These are phyloP conservation scores for Lipomyces anomalus DNA, from an alignment of 805 yeast genomes.

Conservation along the genomic window DNA sequence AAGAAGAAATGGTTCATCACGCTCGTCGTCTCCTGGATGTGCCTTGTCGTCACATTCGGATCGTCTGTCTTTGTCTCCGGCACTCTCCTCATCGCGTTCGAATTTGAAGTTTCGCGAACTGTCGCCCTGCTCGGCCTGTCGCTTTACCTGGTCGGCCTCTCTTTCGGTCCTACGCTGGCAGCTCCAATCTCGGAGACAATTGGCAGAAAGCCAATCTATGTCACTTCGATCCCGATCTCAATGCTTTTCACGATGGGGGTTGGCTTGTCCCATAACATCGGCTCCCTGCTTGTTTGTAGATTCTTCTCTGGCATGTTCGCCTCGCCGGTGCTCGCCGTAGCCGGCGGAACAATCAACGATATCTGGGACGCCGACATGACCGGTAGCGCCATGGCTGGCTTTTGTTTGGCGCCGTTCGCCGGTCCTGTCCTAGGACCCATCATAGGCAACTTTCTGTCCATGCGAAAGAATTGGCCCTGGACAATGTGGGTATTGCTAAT, in stretches of 20 bases:
- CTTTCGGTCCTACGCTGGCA: constrained; percentile 36
- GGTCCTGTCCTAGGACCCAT: constrained; percentile 49
- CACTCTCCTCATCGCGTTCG: constrained; percentile 45
- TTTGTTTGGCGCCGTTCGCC: constrained; percentile 60
- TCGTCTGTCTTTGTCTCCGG: constrained; percentile 68
- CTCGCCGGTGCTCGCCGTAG: constrained; percentile 78
- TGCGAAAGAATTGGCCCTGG: constrained; percentile 48
- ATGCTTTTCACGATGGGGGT: constrained; percentile 25
- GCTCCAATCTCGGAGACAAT: constrained; percentile 68
- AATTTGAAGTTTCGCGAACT: constrained; percentile 53
- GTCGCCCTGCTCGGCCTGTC: constrained; percentile 55
- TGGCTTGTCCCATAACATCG: constrained; percentile 50
- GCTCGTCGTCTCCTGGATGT: constrained; percentile 25
- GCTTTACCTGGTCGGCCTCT: constrained; percentile 55
- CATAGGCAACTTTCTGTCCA: constrained; percentile 7
- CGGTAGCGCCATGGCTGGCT: constrained; percentile 64
- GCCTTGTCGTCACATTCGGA: constrained; percentile 49
- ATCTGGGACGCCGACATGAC: constrained; percentile 61
- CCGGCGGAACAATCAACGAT: constrained; percentile 79
- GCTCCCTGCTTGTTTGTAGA: constrained; percentile 56
- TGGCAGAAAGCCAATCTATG: constrained; percentile 56
- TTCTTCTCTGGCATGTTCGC: constrained; percentile 74
- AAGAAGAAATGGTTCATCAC: constrained; percentile 39
- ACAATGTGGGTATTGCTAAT: constrained; percentile 65
- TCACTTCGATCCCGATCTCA: constrained; percentile 37